Base-by-base conservation (phyloP, 108 stramenopile genomes). In the Cyclotella baltica region DNA sequence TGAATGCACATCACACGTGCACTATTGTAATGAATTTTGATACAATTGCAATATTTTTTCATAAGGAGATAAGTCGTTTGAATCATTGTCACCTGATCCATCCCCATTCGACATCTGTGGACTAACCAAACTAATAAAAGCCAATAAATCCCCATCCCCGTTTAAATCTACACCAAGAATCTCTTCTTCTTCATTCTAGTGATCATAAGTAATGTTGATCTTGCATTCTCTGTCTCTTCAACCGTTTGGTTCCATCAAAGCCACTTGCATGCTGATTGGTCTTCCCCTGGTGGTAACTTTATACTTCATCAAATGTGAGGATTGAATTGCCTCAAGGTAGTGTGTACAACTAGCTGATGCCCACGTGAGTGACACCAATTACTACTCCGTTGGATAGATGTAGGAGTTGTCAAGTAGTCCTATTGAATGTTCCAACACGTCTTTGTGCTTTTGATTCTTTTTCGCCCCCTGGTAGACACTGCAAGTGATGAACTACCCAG, bases 241-340 rank as follows among this genome's bases (percentile, higher is more conserved):
- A 4, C 95, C 95, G 83, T 96, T 96, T n/a, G 93, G 88, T 71
- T 96, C 95, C 70, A 96, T 89, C 69, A 96, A 94, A 35, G 90
- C 85, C 27, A 96, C 85, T 55, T 90, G 88, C 51, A 88, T 81
- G 10, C 84, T 74, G 15, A 75, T 73, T 23, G 55, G 88, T 87
- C 63, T 86, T 72, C 46, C 78, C 86, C 62, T n/a, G n/a, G n/a
- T 88, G 81, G 64, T 80, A 62, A 62, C 78, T 35, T 61, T 73
- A 29, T 29, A 36, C 25, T 61, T 72, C 28, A 79, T 46, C 11
- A 80, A 56, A 31, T 76, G 75, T 25, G 63, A 77, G 0, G 80
- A 80, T 40, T 96, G 96, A 2, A 92, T 84, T 29, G 86, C 66
- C 34, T 91, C 88, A 9, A 96, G 73, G 16, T 92, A 64, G 78